Conservation (phyloP, 495 filamentous ascomycete species). For the Penicillium chermesinum region DNA sequence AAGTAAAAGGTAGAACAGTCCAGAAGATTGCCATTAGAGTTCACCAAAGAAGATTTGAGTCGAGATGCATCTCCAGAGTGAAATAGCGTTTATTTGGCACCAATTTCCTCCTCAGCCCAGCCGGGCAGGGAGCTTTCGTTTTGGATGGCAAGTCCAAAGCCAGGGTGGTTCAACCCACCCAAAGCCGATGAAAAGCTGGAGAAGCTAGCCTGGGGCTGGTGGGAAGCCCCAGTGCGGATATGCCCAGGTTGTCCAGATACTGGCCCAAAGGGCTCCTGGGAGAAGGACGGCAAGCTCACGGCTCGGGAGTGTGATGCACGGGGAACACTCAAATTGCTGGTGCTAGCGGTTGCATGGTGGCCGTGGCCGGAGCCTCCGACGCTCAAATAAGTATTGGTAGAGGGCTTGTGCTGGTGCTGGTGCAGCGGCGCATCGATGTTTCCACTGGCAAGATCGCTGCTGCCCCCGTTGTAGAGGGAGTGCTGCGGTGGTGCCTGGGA, state of each 20-base stretch:
- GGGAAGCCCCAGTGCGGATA: conserved; percentile 40
- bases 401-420: conserved; percentile 47
- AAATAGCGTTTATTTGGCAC: conserved; percentile 42
- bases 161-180: conserved; percentile 52
- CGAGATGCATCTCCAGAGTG: conserved; percentile 20
- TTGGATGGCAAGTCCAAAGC: conserved; percentile 59
- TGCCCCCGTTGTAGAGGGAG: conserved; percentile 45
- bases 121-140: conserved; percentile 59
- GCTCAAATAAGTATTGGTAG: conserved; percentile 49
- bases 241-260: conserved; percentile 37
- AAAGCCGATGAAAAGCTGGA: conserved; percentile 54
- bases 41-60: conserved; percentile 23
- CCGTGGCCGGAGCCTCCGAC: conserved; percentile 56
- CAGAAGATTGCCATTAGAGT: conserved; percentile 21
- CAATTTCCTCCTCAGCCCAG: conserved; percentile 62
- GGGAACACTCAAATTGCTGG: conserved; percentile 50
- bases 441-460: conserved; percentile 54
- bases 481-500: conserved; percentile 49
- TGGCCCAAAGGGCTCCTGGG: conserved; percentile 54
- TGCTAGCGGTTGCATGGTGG: conserved; percentile 59
- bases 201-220: conserved; percentile 53
- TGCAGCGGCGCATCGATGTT: conserved; percentile 44
- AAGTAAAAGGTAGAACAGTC: conserved; percentile 12
- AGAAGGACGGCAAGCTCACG: conserved; percentile 74
- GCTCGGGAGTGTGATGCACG: conserved; percentile 76